phyloP scores from a whole-genome alignment of 2,329 filamentous ascomycete genomes.

The Byssoonygena ceratinophila region DNA sequence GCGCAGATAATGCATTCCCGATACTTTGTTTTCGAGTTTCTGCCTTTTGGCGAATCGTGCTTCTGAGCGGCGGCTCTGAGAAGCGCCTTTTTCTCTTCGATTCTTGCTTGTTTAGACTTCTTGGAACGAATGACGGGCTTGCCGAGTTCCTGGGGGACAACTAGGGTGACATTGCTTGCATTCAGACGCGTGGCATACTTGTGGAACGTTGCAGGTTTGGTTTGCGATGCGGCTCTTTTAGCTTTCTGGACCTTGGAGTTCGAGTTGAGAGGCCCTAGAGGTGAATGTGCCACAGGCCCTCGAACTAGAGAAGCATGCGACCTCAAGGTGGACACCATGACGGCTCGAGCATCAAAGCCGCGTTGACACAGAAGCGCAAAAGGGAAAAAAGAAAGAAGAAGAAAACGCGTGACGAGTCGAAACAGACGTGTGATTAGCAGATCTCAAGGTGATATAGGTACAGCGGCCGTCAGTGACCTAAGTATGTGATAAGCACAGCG shows the following conservation, averaged over 20 bases:
- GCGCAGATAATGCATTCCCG: constrained; percentile 15
- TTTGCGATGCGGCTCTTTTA: neutral
- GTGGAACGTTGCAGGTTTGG: neutral
- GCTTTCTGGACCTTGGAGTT: neutral
- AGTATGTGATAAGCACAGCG: no score
- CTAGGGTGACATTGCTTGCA: neutral
- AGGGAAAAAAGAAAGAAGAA: neutral
- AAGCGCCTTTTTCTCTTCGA: neutral
- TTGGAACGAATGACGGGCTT: no score
- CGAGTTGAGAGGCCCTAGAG: neutral
- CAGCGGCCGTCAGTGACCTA: no score
- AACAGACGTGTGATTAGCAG: no score
- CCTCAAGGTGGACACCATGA: neutral
- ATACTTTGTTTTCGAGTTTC: neutral
- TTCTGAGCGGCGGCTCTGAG: neutral
- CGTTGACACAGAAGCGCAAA: neutral
- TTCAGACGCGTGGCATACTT: neutral
- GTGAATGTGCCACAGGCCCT: neutral
- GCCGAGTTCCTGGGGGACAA: neutral
- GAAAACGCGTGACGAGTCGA: no score
- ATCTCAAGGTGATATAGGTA: no score
- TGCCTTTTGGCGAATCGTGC: neutral
- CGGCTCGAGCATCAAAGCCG: neutral
- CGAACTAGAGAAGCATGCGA: neutral
- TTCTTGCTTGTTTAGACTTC: neutral